Percentiles rank a stretch among this genome's conserved stretches.
Evolutionary conservation across 2,329 filamentous ascomycete species (phyloP).

Genomic region (Pseudocercospora cruenta): DNA sequence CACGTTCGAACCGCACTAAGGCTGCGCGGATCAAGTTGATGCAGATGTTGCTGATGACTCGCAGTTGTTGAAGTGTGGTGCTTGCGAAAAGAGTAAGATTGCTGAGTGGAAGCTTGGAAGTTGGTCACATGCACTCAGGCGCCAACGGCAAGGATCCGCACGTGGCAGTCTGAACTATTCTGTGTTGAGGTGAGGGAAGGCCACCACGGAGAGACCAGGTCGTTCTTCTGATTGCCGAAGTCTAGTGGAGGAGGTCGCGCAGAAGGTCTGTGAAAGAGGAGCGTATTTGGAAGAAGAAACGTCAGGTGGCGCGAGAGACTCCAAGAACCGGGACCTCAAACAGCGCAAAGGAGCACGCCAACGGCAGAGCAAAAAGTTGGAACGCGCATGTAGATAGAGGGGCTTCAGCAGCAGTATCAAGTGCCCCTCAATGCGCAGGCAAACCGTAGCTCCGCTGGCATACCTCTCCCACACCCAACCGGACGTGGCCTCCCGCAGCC

Average conservation of each 20-base stretch:
- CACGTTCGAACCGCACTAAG: constrained; percentile 13
- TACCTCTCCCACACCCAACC: constrained; percentile 17
- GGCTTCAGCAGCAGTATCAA: constrained; percentile 9
- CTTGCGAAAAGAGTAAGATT: constrained; percentile 20
- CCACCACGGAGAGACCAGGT: constrained; percentile 1
- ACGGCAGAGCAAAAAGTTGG: constrained; percentile 14
- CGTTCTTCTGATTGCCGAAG: not conserved
- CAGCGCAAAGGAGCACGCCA: constrained; percentile 8
- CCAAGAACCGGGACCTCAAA: constrained; percentile 13
- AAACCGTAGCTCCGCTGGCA: constrained; percentile 3
- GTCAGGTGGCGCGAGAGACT: constrained; percentile 2
- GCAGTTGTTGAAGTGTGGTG: constrained; percentile 17
- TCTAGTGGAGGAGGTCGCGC: not conserved
- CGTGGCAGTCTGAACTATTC: constrained; percentile 19
- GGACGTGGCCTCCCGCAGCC: constrained; percentile 24
- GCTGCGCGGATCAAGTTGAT: constrained; percentile 14
- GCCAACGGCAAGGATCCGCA: constrained; percentile 18
- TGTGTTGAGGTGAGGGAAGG: constrained; percentile 8
- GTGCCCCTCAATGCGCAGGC: constrained; percentile 17
- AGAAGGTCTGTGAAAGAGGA: not conserved
- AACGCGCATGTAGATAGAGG: constrained; percentile 11
- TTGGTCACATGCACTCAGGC: constrained; percentile 24
- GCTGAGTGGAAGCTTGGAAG: constrained; percentile 15
- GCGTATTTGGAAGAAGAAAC: not conserved
- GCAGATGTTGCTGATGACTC: constrained; percentile 18